Evolutionary conservation across 1,284 basidiomycete genomes (phyloP).

Genomic region (Xanthoconium separans): DNA sequence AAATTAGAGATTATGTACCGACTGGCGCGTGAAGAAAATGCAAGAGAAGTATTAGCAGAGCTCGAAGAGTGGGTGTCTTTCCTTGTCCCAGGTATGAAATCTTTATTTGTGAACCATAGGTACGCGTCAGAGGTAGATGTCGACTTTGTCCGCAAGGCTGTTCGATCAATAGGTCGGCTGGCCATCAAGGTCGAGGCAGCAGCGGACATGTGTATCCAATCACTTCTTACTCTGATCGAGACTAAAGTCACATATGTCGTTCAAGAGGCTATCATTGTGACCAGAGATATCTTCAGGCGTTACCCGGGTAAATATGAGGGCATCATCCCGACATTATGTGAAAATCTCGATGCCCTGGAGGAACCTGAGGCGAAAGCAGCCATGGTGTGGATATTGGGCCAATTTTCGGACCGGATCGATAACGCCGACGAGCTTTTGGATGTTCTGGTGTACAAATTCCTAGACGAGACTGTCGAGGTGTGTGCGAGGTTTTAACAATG

Average conservation of each 20-base stretch:
- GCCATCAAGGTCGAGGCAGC: conserved; percentile 96
- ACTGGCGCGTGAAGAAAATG: conserved; percentile 88
- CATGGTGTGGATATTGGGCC: conserved; percentile 98
- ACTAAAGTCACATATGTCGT: conserved; percentile 97
- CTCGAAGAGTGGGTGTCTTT: conserved; percentile 79
- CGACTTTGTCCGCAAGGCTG: conserved; percentile 97
- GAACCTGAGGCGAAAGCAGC: conserved; percentile 96
- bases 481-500: conserved; percentile 18
- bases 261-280: conserved; percentile 96
- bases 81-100: neutral
- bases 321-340: conserved; percentile 90
- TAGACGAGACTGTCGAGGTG: conserved; percentile 92
- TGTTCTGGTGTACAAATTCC: conserved; percentile 87
- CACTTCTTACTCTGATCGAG: conserved; percentile 85
- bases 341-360: conserved; percentile 89
- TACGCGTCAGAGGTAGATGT: conserved; percentile 98
- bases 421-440: conserved; percentile 96
- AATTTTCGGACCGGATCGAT: conserved; percentile 95
- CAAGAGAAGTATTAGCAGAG: conserved; percentile 89
- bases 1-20: conserved; percentile 99
- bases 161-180: conserved; percentile 92
- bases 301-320: conserved; percentile 97
- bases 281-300: conserved; percentile 96
- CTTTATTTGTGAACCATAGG: conserved; percentile 40
- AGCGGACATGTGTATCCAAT: conserved; percentile 88